These are phyloP conservation scores for Polytrichum commune DNA, from an alignment of 225 moss, liverwort and hornwort species.

Conservation along the genomic window DNA sequence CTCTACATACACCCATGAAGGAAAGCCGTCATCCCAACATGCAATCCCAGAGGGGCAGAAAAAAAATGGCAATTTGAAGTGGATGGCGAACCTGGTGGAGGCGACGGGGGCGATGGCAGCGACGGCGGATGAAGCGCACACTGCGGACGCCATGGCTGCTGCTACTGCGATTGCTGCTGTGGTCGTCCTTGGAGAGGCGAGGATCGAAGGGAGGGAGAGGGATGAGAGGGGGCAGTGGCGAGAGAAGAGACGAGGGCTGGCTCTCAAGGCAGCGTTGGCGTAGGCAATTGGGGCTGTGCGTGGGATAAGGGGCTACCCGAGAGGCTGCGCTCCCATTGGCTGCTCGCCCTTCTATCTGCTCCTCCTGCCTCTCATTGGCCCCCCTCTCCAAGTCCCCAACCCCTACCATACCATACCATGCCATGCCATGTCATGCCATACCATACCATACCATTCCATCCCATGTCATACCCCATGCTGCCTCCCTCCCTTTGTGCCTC, in stretches of 20 bases:
- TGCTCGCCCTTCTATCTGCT: conserved; percentile 1
- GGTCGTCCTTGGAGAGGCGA: background rate
- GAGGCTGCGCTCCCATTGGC: background rate
- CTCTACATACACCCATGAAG: too few relatives aligned
- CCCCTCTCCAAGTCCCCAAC: background rate
- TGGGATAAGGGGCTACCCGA: conserved; percentile 1
- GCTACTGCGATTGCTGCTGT: background rate
- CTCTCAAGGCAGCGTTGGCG: background rate
- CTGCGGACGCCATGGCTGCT: conserved; percentile 50
- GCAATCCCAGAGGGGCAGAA: background rate
- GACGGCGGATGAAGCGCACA: conserved; percentile 46
- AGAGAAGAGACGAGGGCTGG: background rate
- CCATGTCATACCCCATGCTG: too few relatives aligned
- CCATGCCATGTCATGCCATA: too few relatives aligned
- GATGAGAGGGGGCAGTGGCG: background rate
- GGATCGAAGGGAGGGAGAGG: background rate
- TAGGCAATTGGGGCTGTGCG: background rate
- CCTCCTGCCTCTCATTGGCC: background rate
- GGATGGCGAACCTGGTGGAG: conserved; percentile 34
- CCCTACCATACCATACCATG: background rate
- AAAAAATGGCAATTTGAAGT: background rate
- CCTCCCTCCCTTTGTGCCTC: too few relatives aligned
- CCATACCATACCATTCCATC: too few relatives aligned
- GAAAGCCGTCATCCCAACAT: background rate
- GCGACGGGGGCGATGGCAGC: conserved; percentile 47